A percentile compares a stretch with the other conserved stretches of the same genome.
Conservation (phyloP, 306 rosid genomes). For the Fragaria nilgerrensis region DNA sequence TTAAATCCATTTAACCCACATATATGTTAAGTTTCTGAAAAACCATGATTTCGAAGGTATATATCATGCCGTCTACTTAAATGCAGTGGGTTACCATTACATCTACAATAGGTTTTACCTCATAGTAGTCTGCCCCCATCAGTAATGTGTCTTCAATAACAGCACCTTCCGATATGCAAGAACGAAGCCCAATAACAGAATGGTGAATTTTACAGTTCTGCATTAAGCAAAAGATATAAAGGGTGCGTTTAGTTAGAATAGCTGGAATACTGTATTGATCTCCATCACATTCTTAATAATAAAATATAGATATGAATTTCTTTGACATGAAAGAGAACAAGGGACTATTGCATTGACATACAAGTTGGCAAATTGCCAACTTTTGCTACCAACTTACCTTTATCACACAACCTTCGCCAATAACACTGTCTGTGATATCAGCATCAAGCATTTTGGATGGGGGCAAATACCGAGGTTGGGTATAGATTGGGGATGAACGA, state of each 20-base stretch:
- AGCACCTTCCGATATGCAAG: slow-evolving; percentile 97
- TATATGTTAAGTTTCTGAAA: background rate
- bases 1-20: background rate
- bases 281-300: background rate
- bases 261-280: slow-evolving; percentile 11
- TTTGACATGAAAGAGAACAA: background rate
- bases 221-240: slow-evolving; percentile 13
- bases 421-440: slow-evolving; percentile 95
- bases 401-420: slow-evolving; percentile 97
- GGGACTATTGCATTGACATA: slow-evolving; percentile 7
- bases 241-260: slow-evolving; percentile 11
- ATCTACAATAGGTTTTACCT: slow-evolving; percentile 45
- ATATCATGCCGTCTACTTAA: background rate
- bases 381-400: slow-evolving; percentile 50
- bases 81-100: background rate
- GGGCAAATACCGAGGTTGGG: slow-evolving; percentile 96
- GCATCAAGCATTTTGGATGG: slow-evolving; percentile 99
- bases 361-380: slow-evolving; percentile 5
- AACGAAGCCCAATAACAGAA: slow-evolving; percentile 89
- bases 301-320: background rate
- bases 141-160: slow-evolving; percentile 86
- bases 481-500: slow-evolving; percentile 97
- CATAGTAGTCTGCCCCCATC: slow-evolving; percentile 99
- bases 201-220: slow-evolving; percentile 98
- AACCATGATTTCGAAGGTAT: background rate